Evolutionary conservation across 805 yeast species (phyloP), one percentile per base, ranked within the genome.

Genomic region (Yarrowia keelungensis): DNA sequence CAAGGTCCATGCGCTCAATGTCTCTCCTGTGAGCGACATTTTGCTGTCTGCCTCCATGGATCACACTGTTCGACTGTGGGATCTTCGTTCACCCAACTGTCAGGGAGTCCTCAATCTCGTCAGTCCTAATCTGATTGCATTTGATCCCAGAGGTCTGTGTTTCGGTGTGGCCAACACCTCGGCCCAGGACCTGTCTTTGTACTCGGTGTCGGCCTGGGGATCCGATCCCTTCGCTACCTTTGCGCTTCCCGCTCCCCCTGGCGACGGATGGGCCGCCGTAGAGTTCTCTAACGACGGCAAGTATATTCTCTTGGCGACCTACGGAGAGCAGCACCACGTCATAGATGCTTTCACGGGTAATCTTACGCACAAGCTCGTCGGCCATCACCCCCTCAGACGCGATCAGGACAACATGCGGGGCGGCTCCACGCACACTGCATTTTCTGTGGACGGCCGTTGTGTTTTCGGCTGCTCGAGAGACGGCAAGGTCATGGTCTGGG

Each of bases 31-130:
- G 5, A 83, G 83, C 68, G 92, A 89, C 74, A 78, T 84, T 12
- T 85, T 90, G 75, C 73, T 90, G 10, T 86, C 90, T 51, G 83
- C 93, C 0, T 85, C 97, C 0, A 76, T 84, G 69, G 99, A 95
- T 76, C 84, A 88, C 67, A 87, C 97, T 0, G 90, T 92, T 0
- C 85, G 95, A 71, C 72, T 90, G 8, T 95, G 99, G 99, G 98
- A 95, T 78, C 76, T 90, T 35, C 81, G 94, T 72, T 81, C 89
- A 0, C 81, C 90, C 1, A 82, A 85, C 69, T 85, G 89, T 19
- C 87, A 85, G 69, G 95, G 96, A 0, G 78, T 83, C 5, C 75
- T 88, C 32, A 86, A 85, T 26, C 81, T 85, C 45, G 84, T 86
- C 15, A 81, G 83, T 14, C 87, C 90, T 10, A 78, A 83, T 4